Percentiles rank a stretch among this genome's conserved stretches.
Evolutionary conservation across 2,329 filamentous ascomycete genomes (phyloP).

Genomic region (Thelonectria olida): DNA sequence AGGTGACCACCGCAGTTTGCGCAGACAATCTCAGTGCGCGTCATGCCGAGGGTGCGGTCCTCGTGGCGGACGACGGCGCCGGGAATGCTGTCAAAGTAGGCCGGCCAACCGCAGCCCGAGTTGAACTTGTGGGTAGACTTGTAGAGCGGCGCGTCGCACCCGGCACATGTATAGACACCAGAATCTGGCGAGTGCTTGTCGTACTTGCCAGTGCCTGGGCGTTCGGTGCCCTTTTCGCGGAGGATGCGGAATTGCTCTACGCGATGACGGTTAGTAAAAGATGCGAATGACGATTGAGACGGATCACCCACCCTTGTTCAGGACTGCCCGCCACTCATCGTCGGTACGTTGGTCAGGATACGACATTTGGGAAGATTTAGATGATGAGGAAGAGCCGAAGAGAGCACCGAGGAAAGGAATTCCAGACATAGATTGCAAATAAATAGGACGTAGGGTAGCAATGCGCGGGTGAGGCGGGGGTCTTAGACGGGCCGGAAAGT

Average conservation of each 20-base stretch:
- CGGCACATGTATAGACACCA: constrained; percentile 89
- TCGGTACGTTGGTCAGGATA: constrained; percentile 84
- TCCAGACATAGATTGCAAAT: constrained; percentile 71
- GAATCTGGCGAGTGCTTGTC: constrained; percentile 82
- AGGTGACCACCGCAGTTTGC: constrained; percentile 93
- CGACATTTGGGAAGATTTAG: constrained; percentile 67
- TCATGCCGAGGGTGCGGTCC: constrained; percentile 82
- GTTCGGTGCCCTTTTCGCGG: constrained; percentile 90
- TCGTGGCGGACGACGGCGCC: constrained; percentile 86
- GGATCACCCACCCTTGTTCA: constrained; percentile 63
- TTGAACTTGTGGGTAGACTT: constrained; percentile 95
- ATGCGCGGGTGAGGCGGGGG: constrained; percentile 39
- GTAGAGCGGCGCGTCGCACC: constrained; percentile 88
- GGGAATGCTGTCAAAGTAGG: constrained; percentile 95
- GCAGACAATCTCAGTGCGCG: constrained; percentile 92
- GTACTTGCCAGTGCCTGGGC: constrained; percentile 80
- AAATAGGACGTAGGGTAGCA: constrained; percentile 39
- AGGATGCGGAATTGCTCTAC: constrained; percentile 95
- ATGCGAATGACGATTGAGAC: neutral
- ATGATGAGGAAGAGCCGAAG: constrained; percentile 73
- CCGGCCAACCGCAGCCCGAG: constrained; percentile 96
- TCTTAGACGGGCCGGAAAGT: constrained; percentile 51
- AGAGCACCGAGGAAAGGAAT: constrained; percentile 83
- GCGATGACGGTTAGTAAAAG: neutral
- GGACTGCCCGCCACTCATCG: constrained; percentile 88